Evolutionary conservation across 2,329 filamentous ascomycete genomes (phyloP), one percentile per base, ranked within the genome.

Genomic region (Aspergillus hiratsukae): DNA sequence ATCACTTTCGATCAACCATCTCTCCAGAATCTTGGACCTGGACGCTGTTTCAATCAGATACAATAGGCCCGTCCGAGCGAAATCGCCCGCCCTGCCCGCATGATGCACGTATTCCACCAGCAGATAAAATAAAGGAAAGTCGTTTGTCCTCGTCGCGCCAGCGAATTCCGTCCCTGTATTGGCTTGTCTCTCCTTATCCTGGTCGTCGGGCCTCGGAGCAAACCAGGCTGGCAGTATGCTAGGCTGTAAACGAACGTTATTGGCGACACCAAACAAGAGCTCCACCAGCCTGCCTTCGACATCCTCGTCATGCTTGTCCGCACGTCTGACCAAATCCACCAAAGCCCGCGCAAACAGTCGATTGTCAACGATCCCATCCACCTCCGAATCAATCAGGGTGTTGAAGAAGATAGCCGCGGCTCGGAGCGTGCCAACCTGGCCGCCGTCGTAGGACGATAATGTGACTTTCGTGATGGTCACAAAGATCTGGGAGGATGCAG

Each of bases 1-100:
- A 71, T 99, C 94, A 72, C 93, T 97, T 70, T 96, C 92, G 49
- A 97, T 91, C 61, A 99, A 90, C 94, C 94, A 99, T 67, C 91
- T 89, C 76, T 99, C 94, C 57, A 99, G 75, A 1, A 86, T 83
- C 21, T 86, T 83, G 0, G 91, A 96, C 63, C 86, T 88, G 0
- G 91, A 93, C 0, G 93, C 91, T 0, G 91, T 90, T 75, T 97
- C 93, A 64, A 97, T 96, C 58, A 99, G 90, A 75, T 99, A 99
- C 7, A 99, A 81, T 59, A 99, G 74, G 0, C 94, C 94, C 0
- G 94, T 99, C 56, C 94, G 83, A 2, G 94, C 93, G 78, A 99
- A 99, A 73, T 99, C 94, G 11, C 94, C 94, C 19, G 95, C 89
- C 55, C 93, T 87, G 45, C 94, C 94, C 70, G 97, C 93, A 63